These are phyloP conservation scores for Ophiostoma piceae DNA, from an alignment of 2,329 filamentous ascomycete species.

Conservation along the genomic window DNA sequence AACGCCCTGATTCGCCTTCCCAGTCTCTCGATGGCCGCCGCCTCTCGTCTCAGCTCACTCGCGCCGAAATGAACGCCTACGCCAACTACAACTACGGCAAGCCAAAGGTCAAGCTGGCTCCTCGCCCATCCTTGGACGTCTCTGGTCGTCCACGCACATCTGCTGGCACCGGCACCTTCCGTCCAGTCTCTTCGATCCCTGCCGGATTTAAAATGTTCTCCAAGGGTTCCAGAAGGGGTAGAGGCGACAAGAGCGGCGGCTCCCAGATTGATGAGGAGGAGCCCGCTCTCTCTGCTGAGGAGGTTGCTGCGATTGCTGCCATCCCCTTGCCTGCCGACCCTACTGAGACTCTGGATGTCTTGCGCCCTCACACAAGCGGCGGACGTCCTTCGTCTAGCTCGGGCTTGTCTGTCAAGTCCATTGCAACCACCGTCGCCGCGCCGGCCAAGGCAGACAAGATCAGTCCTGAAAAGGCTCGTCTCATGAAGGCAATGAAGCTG, in stretches of 20 bases:
- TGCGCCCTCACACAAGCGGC: constrained; percentile 35
- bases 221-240: constrained; percentile 50
- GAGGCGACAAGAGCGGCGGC: constrained; percentile 31
- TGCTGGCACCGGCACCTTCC: constrained; percentile 53
- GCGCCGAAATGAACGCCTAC: constrained; percentile 48
- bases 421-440: constrained; percentile 40
- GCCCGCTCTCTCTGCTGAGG: background rate
- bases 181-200: constrained; percentile 74
- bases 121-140: constrained; percentile 69
- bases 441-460: constrained; percentile 48
- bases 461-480: constrained; percentile 80
- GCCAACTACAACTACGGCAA: constrained; percentile 52
- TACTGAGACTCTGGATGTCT: constrained; percentile 31
- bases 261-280: constrained; percentile 17
- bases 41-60: constrained; percentile 49
- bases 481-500: constrained; percentile 92
- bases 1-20: constrained; percentile 44
- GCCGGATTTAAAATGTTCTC: constrained; percentile 68
- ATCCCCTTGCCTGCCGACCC: constrained; percentile 35
- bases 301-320: background rate
- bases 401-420: constrained; percentile 40
- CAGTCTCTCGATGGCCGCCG: constrained; percentile 43
- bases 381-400: constrained; percentile 43
- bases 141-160: constrained; percentile 57
- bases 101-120: constrained; percentile 83